phyloP scores from a whole-genome alignment of 225 moss, liverwort and hornwort genomes.

The Neckera pumila region DNA sequence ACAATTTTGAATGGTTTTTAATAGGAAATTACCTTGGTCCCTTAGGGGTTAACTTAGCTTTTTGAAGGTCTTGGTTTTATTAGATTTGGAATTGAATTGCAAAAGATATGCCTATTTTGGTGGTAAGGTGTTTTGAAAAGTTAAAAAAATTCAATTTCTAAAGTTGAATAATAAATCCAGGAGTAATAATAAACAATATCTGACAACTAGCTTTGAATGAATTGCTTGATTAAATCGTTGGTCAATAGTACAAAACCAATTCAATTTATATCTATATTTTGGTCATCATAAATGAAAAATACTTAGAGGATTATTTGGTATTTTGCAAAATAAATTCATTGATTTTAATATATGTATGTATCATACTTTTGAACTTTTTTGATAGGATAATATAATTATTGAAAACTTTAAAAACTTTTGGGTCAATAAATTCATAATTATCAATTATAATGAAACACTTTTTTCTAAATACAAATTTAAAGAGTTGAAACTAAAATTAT shows the following conservation, averaged over 20 bases:
- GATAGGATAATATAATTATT: neutral
- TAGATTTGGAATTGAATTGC: neutral
- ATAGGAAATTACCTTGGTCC: too few relatives aligned
- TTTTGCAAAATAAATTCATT: neutral
- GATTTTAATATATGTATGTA: neutral
- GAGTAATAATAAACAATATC: neutral
- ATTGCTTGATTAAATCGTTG: neutral
- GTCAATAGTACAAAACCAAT: neutral
- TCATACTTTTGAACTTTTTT: neutral
- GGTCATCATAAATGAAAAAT: too few relatives aligned
- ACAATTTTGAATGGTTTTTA: too few relatives aligned
- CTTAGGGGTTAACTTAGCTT: too few relatives aligned
- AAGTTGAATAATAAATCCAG: neutral
- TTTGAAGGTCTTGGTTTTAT: neutral
- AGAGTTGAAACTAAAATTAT: neutral
- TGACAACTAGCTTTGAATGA: neutral
- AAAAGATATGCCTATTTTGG: neutral
- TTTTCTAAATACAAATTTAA: neutral
- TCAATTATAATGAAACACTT: neutral
- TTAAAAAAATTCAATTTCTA: too few relatives aligned
- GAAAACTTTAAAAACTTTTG: neutral
- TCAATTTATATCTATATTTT: neutral
- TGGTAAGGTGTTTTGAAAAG: fast-evolving
- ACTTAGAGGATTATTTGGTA: neutral
- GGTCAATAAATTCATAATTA: neutral